Evolutionary conservation across 2,329 filamentous ascomycete genomes (phyloP), one percentile per base, ranked within the genome.

Genomic region (Ophiostoma ulmi): DNA sequence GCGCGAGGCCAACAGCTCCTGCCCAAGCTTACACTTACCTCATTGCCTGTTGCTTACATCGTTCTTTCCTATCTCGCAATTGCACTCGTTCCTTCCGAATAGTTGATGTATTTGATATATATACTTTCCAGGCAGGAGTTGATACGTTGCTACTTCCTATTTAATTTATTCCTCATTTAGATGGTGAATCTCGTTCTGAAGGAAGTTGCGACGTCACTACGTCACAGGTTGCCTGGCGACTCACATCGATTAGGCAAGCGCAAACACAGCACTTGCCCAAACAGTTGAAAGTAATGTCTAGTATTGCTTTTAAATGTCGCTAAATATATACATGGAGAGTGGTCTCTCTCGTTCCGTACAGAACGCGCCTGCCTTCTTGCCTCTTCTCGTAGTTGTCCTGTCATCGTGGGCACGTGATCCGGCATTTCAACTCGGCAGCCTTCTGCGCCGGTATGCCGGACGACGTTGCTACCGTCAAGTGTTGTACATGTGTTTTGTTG

Each of bases 1-100:
- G 58, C 58, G 52, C 31, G 67, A 67, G 38, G 52, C n/a, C 44
- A 41, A 48, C 63, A 68, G 72, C 70, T 71, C 70, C 38, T 72
- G 65, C 65, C 39, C 58, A 63, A 63, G 58, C 58, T 63, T 63
- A 17, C 26, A n/a, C 55, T 3, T 35, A 8, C 22, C n/a, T 58
- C 52, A 26, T 58, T 26, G 35, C 17, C 20, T 67, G 22, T 44
- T 14, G 44, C n/a, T 48, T 48, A 52, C 52, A 31, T 38, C 20
- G 52, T 22, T 58, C 52, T 14, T 58, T 58, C 52, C 52, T 13
- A 26, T 31, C 10, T 48, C 17, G 5, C 52, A 58, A 14, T 10
- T 22, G 20, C 58, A 14, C 2, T 35, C 11, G 58, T 63, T 20
- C 11, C 11, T 63, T 63, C 58, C 22, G 5, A 58, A 3, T 31